A percentile compares a stretch with the other conserved stretches of the same genome.
Conservation (phyloP, 2,329 filamentous ascomycete species). For the Fusarium dlaminii region DNA sequence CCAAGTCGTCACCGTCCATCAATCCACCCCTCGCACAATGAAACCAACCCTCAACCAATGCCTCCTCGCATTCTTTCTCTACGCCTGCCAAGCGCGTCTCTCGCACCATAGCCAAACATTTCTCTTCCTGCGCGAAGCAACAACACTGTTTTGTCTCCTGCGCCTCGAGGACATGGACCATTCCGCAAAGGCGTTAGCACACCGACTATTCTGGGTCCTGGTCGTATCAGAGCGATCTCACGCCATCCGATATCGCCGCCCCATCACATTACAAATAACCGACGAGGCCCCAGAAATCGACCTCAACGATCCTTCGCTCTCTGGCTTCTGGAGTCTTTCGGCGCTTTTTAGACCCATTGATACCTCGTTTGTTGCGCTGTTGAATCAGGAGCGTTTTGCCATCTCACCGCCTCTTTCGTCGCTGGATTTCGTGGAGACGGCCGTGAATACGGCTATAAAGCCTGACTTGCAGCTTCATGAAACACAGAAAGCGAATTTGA, state of each 20-base stretch:
- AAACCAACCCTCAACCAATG: constrained; percentile 52
- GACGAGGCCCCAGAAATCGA: constrained; percentile 48
- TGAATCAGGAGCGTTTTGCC: constrained; percentile 51
- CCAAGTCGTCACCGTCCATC: constrained; percentile 48
- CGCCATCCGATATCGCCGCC: constrained; percentile 55
- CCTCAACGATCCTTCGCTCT: constrained; percentile 43
- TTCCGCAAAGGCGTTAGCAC: constrained; percentile 40
- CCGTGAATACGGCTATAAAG: constrained; percentile 50
- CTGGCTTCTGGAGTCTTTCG: constrained; percentile 53
- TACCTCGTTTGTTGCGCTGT: constrained; percentile 53
- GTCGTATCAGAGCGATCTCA: constrained; percentile 56
- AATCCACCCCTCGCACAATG: constrained; percentile 46
- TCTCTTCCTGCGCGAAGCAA: constrained; percentile 55
- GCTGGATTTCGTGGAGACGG: constrained; percentile 49
- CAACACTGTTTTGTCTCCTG: constrained; percentile 52
- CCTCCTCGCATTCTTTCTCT: constrained; percentile 55
- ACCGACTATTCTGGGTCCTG: constrained; percentile 56
- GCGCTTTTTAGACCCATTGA: constrained; percentile 54
- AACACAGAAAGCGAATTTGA: constrained; percentile 56
- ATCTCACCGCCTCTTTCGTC: constrained; percentile 45
- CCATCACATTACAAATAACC: constrained; percentile 55
- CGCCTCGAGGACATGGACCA: constrained; percentile 43
- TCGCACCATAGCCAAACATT: constrained; percentile 57
- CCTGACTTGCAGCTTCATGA: constrained; percentile 49
- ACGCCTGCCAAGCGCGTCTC: constrained; percentile 54